These are phyloP conservation scores for Venturiaceae sp. DNA, from an alignment of 2,329 filamentous ascomycete species.

Conservation along the genomic window DNA sequence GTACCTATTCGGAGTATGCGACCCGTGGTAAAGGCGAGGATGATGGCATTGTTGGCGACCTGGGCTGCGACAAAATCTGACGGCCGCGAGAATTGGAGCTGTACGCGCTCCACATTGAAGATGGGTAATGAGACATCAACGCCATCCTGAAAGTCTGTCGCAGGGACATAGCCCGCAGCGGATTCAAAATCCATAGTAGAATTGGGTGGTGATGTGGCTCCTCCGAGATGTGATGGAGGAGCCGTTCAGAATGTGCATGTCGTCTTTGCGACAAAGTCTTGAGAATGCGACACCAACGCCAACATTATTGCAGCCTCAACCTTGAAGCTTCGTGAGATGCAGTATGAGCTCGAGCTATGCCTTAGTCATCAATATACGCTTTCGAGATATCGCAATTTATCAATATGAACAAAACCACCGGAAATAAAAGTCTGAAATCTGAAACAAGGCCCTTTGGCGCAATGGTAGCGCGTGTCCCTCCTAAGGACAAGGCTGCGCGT, in stretches of 20 bases:
- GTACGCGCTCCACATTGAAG: constrained; percentile 87
- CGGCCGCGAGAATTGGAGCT: constrained; percentile 88
- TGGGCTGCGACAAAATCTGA: constrained; percentile 94
- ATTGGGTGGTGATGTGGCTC: not conserved
- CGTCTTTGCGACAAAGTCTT: not conserved
- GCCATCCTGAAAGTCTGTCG: constrained; percentile 50
- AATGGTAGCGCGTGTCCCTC: constrained; percentile 7
- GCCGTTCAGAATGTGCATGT: not conserved
- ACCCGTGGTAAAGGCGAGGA: constrained; percentile 84
- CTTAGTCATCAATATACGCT: not conserved
- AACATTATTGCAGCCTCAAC: not conserved
- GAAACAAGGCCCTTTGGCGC: not conserved
- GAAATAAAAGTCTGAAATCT: no score
- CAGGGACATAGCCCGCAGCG: constrained; percentile 62
- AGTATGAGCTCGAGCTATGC: not conserved
- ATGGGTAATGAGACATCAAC: constrained; percentile 65
- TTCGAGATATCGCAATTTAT: not conserved
- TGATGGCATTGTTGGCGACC: constrained; percentile 93
- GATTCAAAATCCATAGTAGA: constrained; percentile 18
- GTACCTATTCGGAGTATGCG: constrained; percentile 71
- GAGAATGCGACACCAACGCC: not conserved
- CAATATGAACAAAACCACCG: no score
- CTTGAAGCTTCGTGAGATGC: not conserved
- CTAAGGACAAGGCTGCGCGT: constrained; percentile 4
- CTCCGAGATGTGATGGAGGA: not conserved